Conservation (phyloP, 495 filamentous ascomycete genomes). For the Podospora bellae-mahoneyi region DNA sequence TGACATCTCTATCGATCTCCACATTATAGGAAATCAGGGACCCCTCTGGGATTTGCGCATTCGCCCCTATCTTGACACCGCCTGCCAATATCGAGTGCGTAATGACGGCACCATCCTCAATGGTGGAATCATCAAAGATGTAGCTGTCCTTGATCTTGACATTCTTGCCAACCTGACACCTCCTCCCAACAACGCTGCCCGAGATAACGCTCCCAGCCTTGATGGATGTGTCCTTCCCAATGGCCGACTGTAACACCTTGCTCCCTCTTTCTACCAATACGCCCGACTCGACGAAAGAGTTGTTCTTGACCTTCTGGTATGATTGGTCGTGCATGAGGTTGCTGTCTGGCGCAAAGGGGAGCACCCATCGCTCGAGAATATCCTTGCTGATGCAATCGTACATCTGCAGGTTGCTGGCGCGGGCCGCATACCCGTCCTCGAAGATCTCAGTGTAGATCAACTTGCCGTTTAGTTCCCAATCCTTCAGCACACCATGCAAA, state of each 20-base stretch:
- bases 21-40: slow-evolving; percentile 79
- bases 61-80: slow-evolving; percentile 64
- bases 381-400: slow-evolving; percentile 92
- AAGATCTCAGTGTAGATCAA: slow-evolving; percentile 90
- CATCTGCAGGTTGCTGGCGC: slow-evolving; percentile 78
- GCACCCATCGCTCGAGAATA: slow-evolving; percentile 83
- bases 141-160: slow-evolving; percentile 76
- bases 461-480: slow-evolving; percentile 94
- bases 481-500: slow-evolving; percentile 86
- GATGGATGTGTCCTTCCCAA: slow-evolving; percentile 74
- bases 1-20: slow-evolving; percentile 56
- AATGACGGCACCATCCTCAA: slow-evolving; percentile 70
- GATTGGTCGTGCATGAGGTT: slow-evolving; percentile 74
- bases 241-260: slow-evolving; percentile 55
- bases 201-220: slow-evolving; percentile 65
- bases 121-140: slow-evolving; percentile 80
- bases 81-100: slow-evolving; percentile 72
- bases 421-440: slow-evolving; percentile 72
- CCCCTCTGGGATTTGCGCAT: slow-evolving; percentile 63
- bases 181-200: slow-evolving; percentile 74
- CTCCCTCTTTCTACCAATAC: slow-evolving; percentile 55
- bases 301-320: slow-evolving; percentile 68
- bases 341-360: slow-evolving; percentile 86
- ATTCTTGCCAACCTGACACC: slow-evolving; percentile 80
- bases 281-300: slow-evolving; percentile 67